phyloP scores from a whole-genome alignment of 176 grass and related monocot species.

The Miscanthus lutarioriparius region DNA sequence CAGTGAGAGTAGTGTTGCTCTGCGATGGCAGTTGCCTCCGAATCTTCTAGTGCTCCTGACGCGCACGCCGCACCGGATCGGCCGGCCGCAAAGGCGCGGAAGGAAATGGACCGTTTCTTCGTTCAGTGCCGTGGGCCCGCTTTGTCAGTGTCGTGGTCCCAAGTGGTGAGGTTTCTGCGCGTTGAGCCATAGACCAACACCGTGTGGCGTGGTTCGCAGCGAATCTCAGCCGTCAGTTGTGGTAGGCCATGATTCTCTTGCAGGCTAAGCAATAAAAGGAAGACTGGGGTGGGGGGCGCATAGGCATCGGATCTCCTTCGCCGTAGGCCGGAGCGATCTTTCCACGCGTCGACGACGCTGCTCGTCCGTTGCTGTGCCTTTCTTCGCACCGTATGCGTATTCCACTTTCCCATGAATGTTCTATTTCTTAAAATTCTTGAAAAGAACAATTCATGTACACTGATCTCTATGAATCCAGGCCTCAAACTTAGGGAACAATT shows the following conservation, averaged over 20 bases:
- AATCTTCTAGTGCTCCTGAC: not conserved
- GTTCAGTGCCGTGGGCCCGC: not conserved
- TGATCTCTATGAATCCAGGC: not conserved
- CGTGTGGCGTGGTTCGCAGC: not conserved
- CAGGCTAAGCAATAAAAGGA: conserved; percentile 19
- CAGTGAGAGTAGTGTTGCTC: not conserved
- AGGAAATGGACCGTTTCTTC: not conserved
- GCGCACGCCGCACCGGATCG: not conserved
- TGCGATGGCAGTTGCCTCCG: not conserved
- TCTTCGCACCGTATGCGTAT: not conserved
- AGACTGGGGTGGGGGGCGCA: too few species aligned
- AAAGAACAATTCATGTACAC: not conserved
- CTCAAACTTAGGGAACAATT: too few species aligned
- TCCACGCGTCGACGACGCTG: conserved; percentile 32
- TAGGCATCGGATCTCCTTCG: not conserved
- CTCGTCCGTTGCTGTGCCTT: not conserved
- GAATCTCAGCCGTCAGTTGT: conserved; percentile 1
- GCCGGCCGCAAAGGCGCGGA: not conserved
- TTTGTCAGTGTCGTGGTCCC: not conserved
- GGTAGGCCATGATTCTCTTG: not conserved
- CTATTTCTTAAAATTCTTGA: not conserved
- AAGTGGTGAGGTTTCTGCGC: not conserved
- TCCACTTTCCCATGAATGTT: not conserved
- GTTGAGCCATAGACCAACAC: not conserved
- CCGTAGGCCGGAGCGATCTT: not conserved